Evolutionary conservation across 106 monocot species (phyloP).

Genomic region (Allium cepa): DNA sequence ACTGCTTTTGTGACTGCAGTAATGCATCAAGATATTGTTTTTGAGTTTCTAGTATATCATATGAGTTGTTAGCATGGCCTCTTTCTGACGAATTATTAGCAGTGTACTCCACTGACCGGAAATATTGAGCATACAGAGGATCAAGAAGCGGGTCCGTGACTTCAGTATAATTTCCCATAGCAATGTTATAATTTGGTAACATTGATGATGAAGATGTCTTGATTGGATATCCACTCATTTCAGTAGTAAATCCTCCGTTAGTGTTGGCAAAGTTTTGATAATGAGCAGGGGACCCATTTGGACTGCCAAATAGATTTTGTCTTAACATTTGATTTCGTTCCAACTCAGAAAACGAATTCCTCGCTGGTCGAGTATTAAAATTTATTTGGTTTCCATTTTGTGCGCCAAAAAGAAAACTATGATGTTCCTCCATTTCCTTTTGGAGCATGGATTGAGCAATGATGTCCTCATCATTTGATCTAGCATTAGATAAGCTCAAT

Average conservation of each 20-base stretch:
- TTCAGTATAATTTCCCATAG: background rate
- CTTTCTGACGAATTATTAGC: background rate
- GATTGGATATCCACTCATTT: conserved; percentile 26
- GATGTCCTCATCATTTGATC: conserved; percentile 21
- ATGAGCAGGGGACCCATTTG: conserved; percentile 34
- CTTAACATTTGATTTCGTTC: background rate
- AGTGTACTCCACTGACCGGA: conserved; percentile 37
- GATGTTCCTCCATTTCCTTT: conserved; percentile 39
- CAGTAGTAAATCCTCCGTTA: conserved; percentile 24
- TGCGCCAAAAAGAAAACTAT: conserved; percentile 23
- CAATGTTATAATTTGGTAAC: conserved; percentile 11
- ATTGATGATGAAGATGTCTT: conserved; percentile 11
- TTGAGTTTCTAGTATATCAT: conserved; percentile 59
- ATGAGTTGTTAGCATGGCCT: conserved; percentile 20
- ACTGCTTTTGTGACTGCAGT: conserved; percentile 58
- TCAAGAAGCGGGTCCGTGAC: conserved; percentile 43
- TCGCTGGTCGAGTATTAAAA: conserved; percentile 8
- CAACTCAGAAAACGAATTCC: conserved; percentile 14
- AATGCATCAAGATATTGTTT: conserved; percentile 54
- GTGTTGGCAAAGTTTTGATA: conserved; percentile 24
- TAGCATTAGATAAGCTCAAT: conserved; percentile 42
- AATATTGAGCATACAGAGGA: conserved; percentile 35
- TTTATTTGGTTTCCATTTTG: conserved; percentile 27
- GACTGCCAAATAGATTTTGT: conserved; percentile 4
- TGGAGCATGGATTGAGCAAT: conserved; percentile 30